These are phyloP conservation scores for Achaetomiella virescens DNA, from an alignment of 495 filamentous ascomycete genomes.

Conservation along the genomic window DNA sequence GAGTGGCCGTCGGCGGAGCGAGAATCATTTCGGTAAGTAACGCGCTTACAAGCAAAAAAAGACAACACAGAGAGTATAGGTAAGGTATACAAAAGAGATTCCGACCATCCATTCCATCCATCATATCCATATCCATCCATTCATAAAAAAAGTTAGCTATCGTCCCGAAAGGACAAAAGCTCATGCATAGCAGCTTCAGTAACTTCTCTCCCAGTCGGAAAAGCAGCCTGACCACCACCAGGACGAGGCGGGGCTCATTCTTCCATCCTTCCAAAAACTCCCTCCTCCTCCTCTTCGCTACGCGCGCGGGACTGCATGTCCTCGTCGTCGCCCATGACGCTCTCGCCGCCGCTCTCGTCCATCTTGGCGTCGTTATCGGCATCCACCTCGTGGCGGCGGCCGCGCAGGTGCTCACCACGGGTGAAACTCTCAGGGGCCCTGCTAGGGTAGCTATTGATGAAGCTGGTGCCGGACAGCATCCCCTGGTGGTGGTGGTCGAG, in stretches of 20 bases:
- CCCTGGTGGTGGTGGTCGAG: constrained; percentile 52
- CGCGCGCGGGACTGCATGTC: constrained; percentile 55
- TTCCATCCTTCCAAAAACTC: constrained; percentile 93
- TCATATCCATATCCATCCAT: constrained; percentile 18
- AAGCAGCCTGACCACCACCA: neutral
- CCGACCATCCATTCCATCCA: constrained; percentile 19
- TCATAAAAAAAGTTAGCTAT: neutral
- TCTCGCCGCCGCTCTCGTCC: constrained; percentile 57
- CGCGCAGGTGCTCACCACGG: constrained; percentile 36
- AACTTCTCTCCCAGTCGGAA: neutral
- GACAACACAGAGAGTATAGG: constrained; percentile 23
- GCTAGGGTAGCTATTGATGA: constrained; percentile 48
- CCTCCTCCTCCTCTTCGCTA: constrained; percentile 88
- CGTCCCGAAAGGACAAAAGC: neutral
- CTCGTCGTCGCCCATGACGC: constrained; percentile 69
- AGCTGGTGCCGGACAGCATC: constrained; percentile 40
- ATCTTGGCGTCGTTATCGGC: constrained; percentile 52
- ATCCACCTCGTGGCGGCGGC: neutral
- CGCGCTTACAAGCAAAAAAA: neutral
- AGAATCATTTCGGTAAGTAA: constrained; percentile 30
- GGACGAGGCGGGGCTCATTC: constrained; percentile 50
- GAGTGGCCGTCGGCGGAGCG: constrained; percentile 50
- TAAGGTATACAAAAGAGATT: constrained; percentile 45
- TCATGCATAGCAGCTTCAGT: neutral
- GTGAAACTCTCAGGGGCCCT: constrained; percentile 47